Evolutionary conservation across 495 filamentous ascomycete genomes (phyloP).

Genomic region (Tetracladium marchalianum): DNA sequence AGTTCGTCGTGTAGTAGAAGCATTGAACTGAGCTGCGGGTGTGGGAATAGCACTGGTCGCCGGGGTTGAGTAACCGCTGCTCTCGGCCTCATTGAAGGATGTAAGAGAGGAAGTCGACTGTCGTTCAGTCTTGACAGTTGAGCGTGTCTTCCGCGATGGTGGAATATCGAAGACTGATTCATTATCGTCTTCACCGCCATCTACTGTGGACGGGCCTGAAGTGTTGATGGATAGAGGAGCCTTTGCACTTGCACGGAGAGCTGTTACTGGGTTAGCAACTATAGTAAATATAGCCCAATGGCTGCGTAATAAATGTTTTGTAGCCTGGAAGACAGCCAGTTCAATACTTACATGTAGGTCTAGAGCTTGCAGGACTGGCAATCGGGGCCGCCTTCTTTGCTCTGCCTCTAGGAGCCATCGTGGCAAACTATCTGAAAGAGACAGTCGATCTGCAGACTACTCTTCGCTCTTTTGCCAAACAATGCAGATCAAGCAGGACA

Average conservation of each 20-base stretch:
- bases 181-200: constrained; percentile 10
- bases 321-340: not conserved
- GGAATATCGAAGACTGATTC: constrained; percentile 1
- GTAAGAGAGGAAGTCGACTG: not conserved
- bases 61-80: constrained; percentile 61
- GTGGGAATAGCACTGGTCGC: constrained; percentile 63
- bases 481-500: too few species aligned
- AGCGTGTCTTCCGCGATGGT: constrained; percentile 6
- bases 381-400: constrained; percentile 11
- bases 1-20: constrained; percentile 5
- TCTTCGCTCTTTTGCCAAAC: too few species aligned
- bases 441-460: too few species aligned
- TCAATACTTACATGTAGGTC: constrained; percentile 14
- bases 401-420: constrained; percentile 14
- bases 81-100: constrained; percentile 20
- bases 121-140: not conserved
- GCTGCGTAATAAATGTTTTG: too few species aligned
- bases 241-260: too few species aligned
- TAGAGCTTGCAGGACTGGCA: constrained; percentile 10
- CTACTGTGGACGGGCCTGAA: not conserved
- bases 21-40: constrained; percentile 28
- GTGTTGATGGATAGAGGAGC: not conserved
- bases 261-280: too few species aligned
- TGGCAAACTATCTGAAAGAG: too few species aligned
- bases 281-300: too few species aligned